Evolutionary conservation across 495 filamentous ascomycete species (phyloP).

Genomic region (Extremus antarcticus): DNA sequence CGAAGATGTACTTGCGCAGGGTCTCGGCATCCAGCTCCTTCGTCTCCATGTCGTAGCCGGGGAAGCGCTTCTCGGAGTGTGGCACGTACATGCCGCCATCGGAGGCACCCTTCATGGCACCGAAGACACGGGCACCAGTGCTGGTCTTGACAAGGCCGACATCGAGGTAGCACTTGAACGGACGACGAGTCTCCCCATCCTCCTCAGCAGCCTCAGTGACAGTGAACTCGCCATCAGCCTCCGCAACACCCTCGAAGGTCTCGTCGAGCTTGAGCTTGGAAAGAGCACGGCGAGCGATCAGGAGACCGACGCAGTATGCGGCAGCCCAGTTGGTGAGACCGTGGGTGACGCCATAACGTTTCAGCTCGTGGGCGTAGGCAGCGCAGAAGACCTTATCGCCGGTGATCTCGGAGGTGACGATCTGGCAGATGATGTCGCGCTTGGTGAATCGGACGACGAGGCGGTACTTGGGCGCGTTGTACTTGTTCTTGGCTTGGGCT

Average conservation of each 20-base stretch:
- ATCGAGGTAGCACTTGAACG: conserved; percentile 97
- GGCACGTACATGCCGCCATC: conserved; percentile 95
- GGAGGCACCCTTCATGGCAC: conserved; percentile 98
- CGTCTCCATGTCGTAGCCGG: conserved; percentile 89
- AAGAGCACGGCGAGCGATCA: conserved; percentile 90
- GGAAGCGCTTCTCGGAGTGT: conserved; percentile 98
- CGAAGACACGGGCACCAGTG: conserved; percentile 96
- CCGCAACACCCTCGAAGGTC: conserved; percentile 84
- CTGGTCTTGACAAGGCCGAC: conserved; percentile 94
- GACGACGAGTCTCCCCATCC: conserved; percentile 72
- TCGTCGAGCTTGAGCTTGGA: conserved; percentile 92
- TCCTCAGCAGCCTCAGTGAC: conserved; percentile 86
- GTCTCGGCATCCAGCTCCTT: conserved; percentile 95
- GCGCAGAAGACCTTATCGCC: conserved; percentile 92
- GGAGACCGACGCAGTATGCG: conserved; percentile 90
- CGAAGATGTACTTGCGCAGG: conserved; percentile 98
- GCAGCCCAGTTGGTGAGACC: conserved; percentile 99
- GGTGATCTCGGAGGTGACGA: conserved; percentile 89
- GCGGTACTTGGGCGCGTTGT: conserved; percentile 98
- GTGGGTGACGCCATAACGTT: conserved; percentile 91
- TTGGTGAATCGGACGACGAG: conserved; percentile 99
- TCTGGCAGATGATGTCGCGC: conserved; percentile 96
- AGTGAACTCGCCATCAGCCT: conserved; percentile 85
- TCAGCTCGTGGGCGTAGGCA: conserved; percentile 96
- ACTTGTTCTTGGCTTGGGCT: conserved; percentile 99